A percentile compares a stretch with the other conserved stretches of the same genome.
phyloP scores from a whole-genome alignment of 2,329 filamentous ascomycete species.

The Colletotrichum sp. region DNA sequence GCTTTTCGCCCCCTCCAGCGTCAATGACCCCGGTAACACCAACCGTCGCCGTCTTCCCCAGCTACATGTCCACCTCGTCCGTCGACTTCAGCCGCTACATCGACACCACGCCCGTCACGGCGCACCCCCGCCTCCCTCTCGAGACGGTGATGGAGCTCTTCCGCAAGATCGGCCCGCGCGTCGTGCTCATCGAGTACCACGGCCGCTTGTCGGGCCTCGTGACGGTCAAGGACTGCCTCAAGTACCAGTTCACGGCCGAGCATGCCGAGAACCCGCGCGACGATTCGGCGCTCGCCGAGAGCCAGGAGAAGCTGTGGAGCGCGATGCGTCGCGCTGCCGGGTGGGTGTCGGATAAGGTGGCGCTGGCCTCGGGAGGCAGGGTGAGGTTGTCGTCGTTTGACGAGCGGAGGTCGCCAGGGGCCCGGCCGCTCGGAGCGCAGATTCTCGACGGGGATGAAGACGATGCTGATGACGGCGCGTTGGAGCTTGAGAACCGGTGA shows the following conservation, averaged over 20 bases:
- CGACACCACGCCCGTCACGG: constrained; percentile 86
- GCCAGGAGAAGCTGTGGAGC: constrained; percentile 70
- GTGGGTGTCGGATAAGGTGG: constrained; percentile 65
- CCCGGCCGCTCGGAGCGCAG: constrained; percentile 26
- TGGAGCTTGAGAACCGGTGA: constrained; percentile 47
- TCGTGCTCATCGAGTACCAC: constrained; percentile 90
- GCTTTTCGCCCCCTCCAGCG: constrained; percentile 63
- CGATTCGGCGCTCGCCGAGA: constrained; percentile 58
- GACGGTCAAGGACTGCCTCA: constrained; percentile 95
- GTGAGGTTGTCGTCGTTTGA: constrained; percentile 55
- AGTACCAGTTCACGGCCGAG: constrained; percentile 97
- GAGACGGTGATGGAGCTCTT: constrained; percentile 99
- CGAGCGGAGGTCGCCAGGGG: constrained; percentile 43
- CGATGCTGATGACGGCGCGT: constrained; percentile 38
- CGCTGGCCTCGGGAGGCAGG: constrained; percentile 58
- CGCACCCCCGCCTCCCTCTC: constrained; percentile 87
- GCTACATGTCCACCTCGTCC: constrained; percentile 60
- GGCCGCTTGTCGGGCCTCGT: constrained; percentile 85
- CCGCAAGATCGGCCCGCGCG: constrained; percentile 94
- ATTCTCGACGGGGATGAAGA: constrained; percentile 50
- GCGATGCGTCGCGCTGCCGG: constrained; percentile 55
- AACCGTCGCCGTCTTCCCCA: constrained; percentile 58
- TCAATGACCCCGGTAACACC: constrained; percentile 44
- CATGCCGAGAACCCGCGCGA: constrained; percentile 76
- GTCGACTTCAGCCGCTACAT: constrained; percentile 88